These are phyloP conservation scores for Collybiopsis confluens DNA, from an alignment of 768 basidiomycete genomes.

Conservation along the genomic window DNA sequence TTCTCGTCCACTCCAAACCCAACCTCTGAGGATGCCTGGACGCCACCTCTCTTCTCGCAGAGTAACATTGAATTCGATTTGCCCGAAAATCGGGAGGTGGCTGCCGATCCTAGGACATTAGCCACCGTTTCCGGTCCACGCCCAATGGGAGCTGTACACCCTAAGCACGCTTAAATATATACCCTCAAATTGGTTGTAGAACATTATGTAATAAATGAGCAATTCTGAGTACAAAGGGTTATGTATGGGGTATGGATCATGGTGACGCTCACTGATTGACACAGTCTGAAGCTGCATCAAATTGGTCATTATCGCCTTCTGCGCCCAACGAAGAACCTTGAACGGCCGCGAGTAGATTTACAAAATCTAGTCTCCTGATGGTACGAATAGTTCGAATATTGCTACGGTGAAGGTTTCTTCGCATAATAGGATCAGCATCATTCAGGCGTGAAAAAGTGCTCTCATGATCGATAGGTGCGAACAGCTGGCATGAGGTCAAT, in stretches of 20 bases:
- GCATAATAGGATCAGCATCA: conserved; percentile 51
- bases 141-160: conserved; percentile 4
- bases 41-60: not conserved
- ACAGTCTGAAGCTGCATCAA: conserved; percentile 16
- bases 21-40: not conserved
- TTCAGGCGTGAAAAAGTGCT: conserved; percentile 53
- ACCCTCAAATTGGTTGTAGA: too few relatives aligned
- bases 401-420: conserved; percentile 43
- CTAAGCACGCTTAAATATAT: not conserved
- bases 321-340: conserved; percentile 20
- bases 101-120: not conserved
- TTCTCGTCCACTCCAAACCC: conserved; percentile 8
- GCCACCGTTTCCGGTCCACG: not conserved
- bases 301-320: conserved; percentile 19
- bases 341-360: conserved; percentile 20
- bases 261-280: conserved; percentile 13
- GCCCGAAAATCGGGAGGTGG: too few relatives aligned
- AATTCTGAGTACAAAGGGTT: not conserved
- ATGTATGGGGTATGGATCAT: not conserved
- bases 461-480: conserved; percentile 48
- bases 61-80: too few relatives aligned
- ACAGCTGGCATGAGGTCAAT: conserved; percentile 41
- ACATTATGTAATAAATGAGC: too few relatives aligned
- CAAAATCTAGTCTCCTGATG: conserved; percentile 19
- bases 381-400: conserved; percentile 15